These are phyloP conservation scores for Entomophthora muscae DNA, from an alignment of 371 early-diverging fungal species.

Conservation along the genomic window DNA sequence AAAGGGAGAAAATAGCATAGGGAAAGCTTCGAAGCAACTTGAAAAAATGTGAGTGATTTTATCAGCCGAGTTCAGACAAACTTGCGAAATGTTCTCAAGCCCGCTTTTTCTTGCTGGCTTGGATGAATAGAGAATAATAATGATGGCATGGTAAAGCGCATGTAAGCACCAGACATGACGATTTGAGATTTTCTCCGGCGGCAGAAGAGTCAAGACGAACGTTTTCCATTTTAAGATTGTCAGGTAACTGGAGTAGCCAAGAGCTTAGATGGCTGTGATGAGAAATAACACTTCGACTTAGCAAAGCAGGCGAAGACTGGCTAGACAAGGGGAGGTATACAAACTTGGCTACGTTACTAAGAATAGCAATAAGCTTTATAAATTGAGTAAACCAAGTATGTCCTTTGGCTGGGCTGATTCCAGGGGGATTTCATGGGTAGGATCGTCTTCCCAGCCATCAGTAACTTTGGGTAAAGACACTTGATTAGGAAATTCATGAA, in stretches of 20 bases:
- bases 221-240: background rate
- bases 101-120: background rate
- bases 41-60: background rate
- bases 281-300: background rate
- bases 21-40: background rate
- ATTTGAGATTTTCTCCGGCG: background rate
- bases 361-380: background rate
- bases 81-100: background rate
- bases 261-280: background rate
- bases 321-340: background rate
- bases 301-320: background rate
- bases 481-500: background rate
- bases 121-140: background rate
- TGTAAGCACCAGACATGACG: background rate
- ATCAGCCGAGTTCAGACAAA: background rate
- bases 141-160: background rate
- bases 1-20: background rate
- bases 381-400: background rate
- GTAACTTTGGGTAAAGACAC: background rate
- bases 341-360: background rate
- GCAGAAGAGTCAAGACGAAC: background rate
- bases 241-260: background rate
- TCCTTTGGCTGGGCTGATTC: background rate
- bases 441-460: background rate
- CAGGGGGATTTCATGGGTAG: background rate